These are phyloP conservation scores for Thermothielavioides terrestris DNA, from an alignment of 495 filamentous ascomycete species.

Conservation along the genomic window DNA sequence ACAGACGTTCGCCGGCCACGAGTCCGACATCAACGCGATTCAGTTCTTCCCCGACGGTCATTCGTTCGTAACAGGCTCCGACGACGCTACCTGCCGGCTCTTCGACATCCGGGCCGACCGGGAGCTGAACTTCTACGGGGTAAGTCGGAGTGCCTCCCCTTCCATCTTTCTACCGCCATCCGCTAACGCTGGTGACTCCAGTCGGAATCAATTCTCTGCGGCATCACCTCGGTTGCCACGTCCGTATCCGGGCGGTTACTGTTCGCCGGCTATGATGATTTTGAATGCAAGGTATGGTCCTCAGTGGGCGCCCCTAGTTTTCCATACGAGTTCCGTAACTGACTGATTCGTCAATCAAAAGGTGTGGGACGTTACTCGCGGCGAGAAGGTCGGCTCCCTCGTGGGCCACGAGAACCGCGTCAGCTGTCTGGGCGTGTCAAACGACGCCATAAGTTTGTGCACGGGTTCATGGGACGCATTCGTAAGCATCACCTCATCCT, in stretches of 20 bases:
- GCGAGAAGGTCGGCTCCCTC: slow-evolving; percentile 91
- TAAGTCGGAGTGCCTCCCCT: slow-evolving; percentile 37
- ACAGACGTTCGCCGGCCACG: slow-evolving; percentile 96
- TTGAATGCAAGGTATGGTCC: slow-evolving; percentile 89
- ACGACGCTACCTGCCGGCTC: slow-evolving; percentile 93
- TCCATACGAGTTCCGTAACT: too few species aligned
- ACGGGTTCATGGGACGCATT: slow-evolving; percentile 99
- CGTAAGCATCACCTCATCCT: slow-evolving; percentile 50
- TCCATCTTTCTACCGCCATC: slow-evolving; percentile 9
- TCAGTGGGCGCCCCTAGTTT: slow-evolving; percentile 9
- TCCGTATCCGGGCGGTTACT: slow-evolving; percentile 93
- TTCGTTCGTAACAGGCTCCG: slow-evolving; percentile 95
- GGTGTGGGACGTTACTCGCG: slow-evolving; percentile 97
- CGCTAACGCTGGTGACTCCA: slow-evolving; percentile 28
- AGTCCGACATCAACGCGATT: slow-evolving; percentile 98
- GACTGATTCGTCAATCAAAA: slow-evolving; percentile 25
- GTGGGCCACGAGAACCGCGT: slow-evolving; percentile 98
- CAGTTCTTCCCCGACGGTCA: slow-evolving; percentile 99
- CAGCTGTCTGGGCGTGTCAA: slow-evolving; percentile 95
- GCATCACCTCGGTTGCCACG: slow-evolving; percentile 96
- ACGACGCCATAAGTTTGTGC: slow-evolving; percentile 97
- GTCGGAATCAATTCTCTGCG: slow-evolving; percentile 95
- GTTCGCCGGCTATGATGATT: slow-evolving; percentile 97
- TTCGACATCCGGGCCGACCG: slow-evolving; percentile 97
- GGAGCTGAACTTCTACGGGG: slow-evolving; percentile 92